Evolutionary conservation across 352 stramenopile genomes (phyloP).

Genomic region (Phytopythium ostracodes): DNA sequence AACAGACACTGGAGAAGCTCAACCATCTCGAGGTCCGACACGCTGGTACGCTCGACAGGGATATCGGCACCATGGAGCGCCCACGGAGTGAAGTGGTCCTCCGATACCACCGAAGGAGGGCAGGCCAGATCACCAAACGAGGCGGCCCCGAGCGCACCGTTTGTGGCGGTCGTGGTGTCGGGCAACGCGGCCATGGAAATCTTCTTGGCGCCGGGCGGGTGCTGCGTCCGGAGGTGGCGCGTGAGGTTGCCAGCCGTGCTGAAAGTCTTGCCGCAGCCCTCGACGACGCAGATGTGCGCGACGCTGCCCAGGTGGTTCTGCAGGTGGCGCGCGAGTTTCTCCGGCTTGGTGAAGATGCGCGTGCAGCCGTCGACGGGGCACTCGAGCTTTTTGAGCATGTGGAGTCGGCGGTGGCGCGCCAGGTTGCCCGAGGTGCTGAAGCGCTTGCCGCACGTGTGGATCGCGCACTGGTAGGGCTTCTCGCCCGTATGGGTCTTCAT

Average conservation of each 20-base stretch:
- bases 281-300: constrained; percentile 48
- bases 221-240: constrained; percentile 60
- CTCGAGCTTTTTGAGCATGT: constrained; percentile 44
- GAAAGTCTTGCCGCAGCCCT: constrained; percentile 61
- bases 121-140: constrained; percentile 11
- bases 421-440: constrained; percentile 68
- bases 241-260: constrained; percentile 67
- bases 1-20: constrained; percentile 42
- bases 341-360: constrained; percentile 46
- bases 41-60: constrained; percentile 19
- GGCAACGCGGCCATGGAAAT: constrained; percentile 14
- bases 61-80: constrained; percentile 11
- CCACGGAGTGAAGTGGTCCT: constrained; percentile 28
- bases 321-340: constrained; percentile 47
- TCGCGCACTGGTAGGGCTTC: constrained; percentile 59
- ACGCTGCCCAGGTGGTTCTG: constrained; percentile 51
- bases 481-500: constrained; percentile 82
- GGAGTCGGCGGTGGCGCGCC: constrained; percentile 45
- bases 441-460: constrained; percentile 48
- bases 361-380: constrained; percentile 45
- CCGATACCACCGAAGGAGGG: constrained; percentile 14
- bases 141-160: not conserved
- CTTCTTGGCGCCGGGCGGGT: constrained; percentile 35
- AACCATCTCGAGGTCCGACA: constrained; percentile 40
- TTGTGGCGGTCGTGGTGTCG: too few species aligned